Conservation (phyloP, 495 filamentous ascomycete genomes). For the Neurospora terricola region DNA sequence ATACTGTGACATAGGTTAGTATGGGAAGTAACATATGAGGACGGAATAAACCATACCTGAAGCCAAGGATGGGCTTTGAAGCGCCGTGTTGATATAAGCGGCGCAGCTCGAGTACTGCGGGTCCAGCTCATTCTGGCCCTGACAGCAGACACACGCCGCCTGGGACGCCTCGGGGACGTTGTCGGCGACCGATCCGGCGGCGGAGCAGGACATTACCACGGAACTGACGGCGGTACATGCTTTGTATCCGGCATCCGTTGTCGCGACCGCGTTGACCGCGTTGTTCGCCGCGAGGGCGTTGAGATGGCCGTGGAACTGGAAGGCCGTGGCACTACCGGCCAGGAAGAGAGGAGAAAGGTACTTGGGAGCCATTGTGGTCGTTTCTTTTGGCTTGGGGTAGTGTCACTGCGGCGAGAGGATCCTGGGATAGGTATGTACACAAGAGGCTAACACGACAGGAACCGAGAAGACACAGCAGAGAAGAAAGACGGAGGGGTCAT, state of each 20-base stretch:
- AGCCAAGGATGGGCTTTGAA: background rate
- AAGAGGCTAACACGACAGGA: background rate
- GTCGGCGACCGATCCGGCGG: slow-evolving; percentile 6
- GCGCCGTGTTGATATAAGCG: slow-evolving; percentile 11
- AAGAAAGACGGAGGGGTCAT: background rate
- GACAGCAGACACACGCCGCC: slow-evolving; percentile 17
- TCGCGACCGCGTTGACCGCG: slow-evolving; percentile 1
- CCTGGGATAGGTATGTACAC: background rate
- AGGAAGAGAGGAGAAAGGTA: slow-evolving; percentile 1
- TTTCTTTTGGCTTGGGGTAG: background rate
- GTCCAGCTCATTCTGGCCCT: background rate
- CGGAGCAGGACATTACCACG: slow-evolving; percentile 6
- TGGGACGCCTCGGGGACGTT: slow-evolving; percentile 1
- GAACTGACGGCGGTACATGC: slow-evolving; percentile 13
- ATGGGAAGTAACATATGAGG: background rate
- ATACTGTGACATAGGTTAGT: background rate
- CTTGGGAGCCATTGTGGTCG: background rate
- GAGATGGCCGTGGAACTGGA: slow-evolving; percentile 7
- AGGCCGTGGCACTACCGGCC: slow-evolving; percentile 1
- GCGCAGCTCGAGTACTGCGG: slow-evolving; percentile 14
- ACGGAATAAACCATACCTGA: background rate
- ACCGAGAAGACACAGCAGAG: background rate
- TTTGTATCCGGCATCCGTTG: slow-evolving; percentile 6
- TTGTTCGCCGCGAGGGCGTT: slow-evolving; percentile 5
- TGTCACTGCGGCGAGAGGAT: background rate